Base-by-base conservation (phyloP, 1,139 yeast genomes). In the Yamadazyma songkhlaensis region DNA sequence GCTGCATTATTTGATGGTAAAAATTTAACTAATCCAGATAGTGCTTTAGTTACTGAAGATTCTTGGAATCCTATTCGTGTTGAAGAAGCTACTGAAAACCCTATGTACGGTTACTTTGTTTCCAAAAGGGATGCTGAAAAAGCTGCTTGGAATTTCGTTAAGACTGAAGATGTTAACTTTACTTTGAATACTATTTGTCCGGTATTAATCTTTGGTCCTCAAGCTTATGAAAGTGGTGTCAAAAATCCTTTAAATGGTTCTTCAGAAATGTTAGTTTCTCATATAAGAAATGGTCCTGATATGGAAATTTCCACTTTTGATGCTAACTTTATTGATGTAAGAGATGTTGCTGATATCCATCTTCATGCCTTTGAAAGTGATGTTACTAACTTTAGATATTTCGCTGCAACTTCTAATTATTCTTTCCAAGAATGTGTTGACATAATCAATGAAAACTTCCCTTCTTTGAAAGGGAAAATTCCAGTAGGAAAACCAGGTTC, bases 281-380 rank as follows among this genome's bases (percentile, higher is more conserved):
- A 46, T 17, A 25, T 50, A 11, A 49, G 55, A 32, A 29, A 43
- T 11, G 43, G 40, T 9, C 36, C 49, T 11, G 44, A 44, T 20
- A 49, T 30, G 8, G 32, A 38, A 29, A 29, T 53, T 23, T 55
- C 55, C n/a, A 25, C 34, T 4, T 21, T 10, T n/a, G 32, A 23
- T 6, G 60, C 58, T 10, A 42, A 39, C 2, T 60, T 49, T 51
- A 62, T 70, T 29, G 81, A 77, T 47, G 82, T 77, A 1, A 61
- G 81, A 37, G 80, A 77, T 48, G 72, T 73, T 6, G 79, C 81
- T 5, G 53, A 49, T 41, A 78, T 78, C 9, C 83, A 77, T 50
- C 52, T 76, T 10, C 46, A 51, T 28, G 74, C 75, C 0, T 55
- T 74, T 41, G 65, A 67, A 43, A 49, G 47, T 27, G 53, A 49